Conservation (phyloP, 768 basidiomycete species). For the Boletus barrowsii region DNA sequence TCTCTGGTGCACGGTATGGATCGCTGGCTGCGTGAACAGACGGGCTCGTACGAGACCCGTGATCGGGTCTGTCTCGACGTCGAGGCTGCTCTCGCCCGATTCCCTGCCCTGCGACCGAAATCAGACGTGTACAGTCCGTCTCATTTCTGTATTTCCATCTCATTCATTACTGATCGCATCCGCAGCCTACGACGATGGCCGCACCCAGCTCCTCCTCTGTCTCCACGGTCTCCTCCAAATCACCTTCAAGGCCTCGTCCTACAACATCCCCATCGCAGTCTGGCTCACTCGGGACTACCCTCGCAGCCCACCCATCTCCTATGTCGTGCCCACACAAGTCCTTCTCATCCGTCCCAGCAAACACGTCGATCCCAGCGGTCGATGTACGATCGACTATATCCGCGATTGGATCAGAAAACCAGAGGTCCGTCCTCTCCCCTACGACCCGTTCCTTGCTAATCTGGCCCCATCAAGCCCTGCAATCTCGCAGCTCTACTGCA, state of each 20-base stretch:
- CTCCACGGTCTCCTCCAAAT: constrained; percentile 92
- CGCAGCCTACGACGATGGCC: constrained; percentile 90
- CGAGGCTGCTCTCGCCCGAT: constrained; percentile 53
- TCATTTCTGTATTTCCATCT: not conserved
- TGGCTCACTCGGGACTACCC: constrained; percentile 91
- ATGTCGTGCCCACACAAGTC: constrained; percentile 87
- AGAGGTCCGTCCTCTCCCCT: constrained; percentile 40
- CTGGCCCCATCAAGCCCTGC: constrained; percentile 55
- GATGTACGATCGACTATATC: constrained; percentile 65
- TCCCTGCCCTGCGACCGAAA: constrained; percentile 65
- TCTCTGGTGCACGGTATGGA: constrained; percentile 19
- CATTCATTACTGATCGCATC: constrained; percentile 3
- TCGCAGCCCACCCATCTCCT: constrained; percentile 73
- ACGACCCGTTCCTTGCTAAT: not conserved
- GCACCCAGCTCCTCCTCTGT: constrained; percentile 87
- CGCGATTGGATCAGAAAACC: constrained; percentile 77
- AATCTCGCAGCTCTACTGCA: constrained; percentile 69
- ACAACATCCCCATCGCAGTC: constrained; percentile 91
- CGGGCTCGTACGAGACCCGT: constrained; percentile 50
- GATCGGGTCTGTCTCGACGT: constrained; percentile 65
- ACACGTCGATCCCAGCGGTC: constrained; percentile 78
- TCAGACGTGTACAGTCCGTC: constrained; percentile 73
- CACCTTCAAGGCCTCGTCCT: constrained; percentile 64
- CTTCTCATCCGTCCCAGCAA: constrained; percentile 83
- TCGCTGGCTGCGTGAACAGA: constrained; percentile 66